Evolutionary conservation across 352 stramenopile genomes (phyloP).

Genomic region (Plasmopara viticola): DNA sequence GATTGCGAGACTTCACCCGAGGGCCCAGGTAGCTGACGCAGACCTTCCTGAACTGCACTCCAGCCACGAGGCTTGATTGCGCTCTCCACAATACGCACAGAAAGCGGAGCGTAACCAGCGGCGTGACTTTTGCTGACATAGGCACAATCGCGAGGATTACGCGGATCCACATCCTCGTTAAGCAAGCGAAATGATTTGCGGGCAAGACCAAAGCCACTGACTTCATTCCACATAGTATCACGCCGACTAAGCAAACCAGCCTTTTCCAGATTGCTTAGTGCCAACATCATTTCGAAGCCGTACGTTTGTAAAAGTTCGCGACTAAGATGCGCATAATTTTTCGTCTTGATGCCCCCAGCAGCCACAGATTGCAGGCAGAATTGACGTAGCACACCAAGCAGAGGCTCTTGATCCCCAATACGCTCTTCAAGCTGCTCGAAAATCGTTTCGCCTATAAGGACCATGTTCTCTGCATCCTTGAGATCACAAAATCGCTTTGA

Average conservation of each 20-base stretch:
- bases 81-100: constrained; percentile 89
- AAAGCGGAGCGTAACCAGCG: constrained; percentile 91
- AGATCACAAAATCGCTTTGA: constrained; percentile 90
- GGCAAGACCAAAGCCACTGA: constrained; percentile 78
- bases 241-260: constrained; percentile 85
- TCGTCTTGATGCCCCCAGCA: constrained; percentile 89
- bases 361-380: constrained; percentile 93
- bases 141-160: constrained; percentile 91
- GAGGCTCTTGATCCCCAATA: constrained; percentile 89
- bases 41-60: constrained; percentile 70
- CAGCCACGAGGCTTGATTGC: constrained; percentile 72
- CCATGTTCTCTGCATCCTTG: constrained; percentile 92
- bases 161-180: constrained; percentile 92
- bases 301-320: constrained; percentile 95
- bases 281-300: constrained; percentile 92
- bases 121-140: constrained; percentile 85
- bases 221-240: constrained; percentile 82
- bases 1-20: constrained; percentile 70
- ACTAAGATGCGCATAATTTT: constrained; percentile 91
- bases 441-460: constrained; percentile 94
- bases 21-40: constrained; percentile 78
- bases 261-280: constrained; percentile 92
- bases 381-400: constrained; percentile 87
- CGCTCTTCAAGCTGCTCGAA: constrained; percentile 95
- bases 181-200: constrained; percentile 91